These are phyloP conservation scores for Rosa hybrid DNA, from an alignment of 331 rosid genomes.

Conservation along the genomic window DNA sequence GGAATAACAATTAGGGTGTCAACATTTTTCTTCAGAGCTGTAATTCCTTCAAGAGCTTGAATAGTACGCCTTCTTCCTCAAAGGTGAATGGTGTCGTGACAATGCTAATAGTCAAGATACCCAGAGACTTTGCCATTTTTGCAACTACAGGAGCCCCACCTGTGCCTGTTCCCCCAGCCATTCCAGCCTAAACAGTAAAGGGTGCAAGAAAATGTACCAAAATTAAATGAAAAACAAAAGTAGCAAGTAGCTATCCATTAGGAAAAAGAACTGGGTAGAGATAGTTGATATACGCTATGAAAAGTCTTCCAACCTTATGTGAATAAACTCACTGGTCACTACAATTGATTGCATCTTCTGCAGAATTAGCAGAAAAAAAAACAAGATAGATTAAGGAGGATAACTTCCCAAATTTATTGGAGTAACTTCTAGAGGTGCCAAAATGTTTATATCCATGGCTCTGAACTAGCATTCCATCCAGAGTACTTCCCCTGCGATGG, in stretches of 20 bases:
- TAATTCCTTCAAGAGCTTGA: slow-evolving; percentile 98
- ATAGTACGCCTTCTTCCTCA: slow-evolving; percentile 84
- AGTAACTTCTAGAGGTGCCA: no score
- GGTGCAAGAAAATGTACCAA: no score
- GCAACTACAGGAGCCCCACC: slow-evolving; percentile 96
- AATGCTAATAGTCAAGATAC: slow-evolving; percentile 86
- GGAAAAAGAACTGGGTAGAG: neutral
- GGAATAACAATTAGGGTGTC: slow-evolving; percentile 94
- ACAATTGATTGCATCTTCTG: no score
- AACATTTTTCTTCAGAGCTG: slow-evolving; percentile 87
- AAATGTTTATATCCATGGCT: no score
- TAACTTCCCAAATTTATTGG: no score
- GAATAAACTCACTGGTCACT: no score
- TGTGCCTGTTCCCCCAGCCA: slow-evolving; percentile 99
- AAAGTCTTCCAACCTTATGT: no score
- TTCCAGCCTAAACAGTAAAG: slow-evolving; percentile 62
- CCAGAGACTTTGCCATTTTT: slow-evolving; percentile 89
- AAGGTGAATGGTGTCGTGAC: slow-evolving; percentile 94
- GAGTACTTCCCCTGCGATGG: no score
- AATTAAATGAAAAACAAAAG: no score
- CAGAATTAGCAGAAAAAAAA: slow-evolving; percentile 14
- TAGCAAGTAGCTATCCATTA: slow-evolving; percentile 27
- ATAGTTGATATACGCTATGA: no score
- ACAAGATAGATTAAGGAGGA: neutral
- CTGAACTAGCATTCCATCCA: no score